phyloP scores from a whole-genome alignment of 805 yeast genomes.

The Pichia deserticola region DNA sequence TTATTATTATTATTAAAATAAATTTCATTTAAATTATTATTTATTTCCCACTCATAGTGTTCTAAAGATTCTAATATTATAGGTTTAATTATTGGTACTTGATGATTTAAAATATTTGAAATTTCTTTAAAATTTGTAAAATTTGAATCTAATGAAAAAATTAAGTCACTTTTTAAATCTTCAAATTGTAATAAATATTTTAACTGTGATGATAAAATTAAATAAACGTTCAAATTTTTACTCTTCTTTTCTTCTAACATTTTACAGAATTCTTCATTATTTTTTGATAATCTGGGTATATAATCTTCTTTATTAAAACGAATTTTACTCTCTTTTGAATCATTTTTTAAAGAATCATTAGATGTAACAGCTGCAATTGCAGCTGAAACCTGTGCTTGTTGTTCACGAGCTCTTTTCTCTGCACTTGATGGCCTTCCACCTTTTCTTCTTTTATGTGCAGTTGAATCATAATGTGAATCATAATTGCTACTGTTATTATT shows the following conservation, averaged over 20 bases:
- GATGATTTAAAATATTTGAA: slow-evolving; percentile 6
- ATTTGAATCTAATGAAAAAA: slow-evolving; percentile 43
- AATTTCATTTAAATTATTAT: slow-evolving; percentile 4
- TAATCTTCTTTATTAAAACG: slow-evolving; percentile 25
- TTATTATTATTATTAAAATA: background rate
- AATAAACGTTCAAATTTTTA: slow-evolving; percentile 28
- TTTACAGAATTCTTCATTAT: slow-evolving; percentile 19
- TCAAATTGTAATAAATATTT: slow-evolving; percentile 28
- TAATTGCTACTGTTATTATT: background rate
- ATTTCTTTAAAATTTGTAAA: slow-evolving; percentile 11
- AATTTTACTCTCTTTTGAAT: slow-evolving; percentile 1
- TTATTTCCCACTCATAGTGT: slow-evolving; percentile 27
- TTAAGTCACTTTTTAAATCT: slow-evolving; percentile 33
- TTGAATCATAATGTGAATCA: background rate
- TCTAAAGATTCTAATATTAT: slow-evolving; percentile 39
- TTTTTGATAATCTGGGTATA: slow-evolving; percentile 24
- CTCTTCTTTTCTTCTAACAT: slow-evolving; percentile 13
- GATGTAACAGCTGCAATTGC: background rate
- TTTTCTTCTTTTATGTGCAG: slow-evolving; percentile 1
- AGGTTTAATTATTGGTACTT: slow-evolving; percentile 40
- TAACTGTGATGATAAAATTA: slow-evolving; percentile 41
- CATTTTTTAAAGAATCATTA: background rate
- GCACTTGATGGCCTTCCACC: slow-evolving; percentile 4
- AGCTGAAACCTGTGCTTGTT: background rate
- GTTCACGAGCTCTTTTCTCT: slow-evolving; percentile 4